A percentile compares a stretch with the other conserved stretches of the same genome.
Evolutionary conservation across 1,139 yeast species (phyloP).

Genomic region (Eremothecium cymbalariae): DNA sequence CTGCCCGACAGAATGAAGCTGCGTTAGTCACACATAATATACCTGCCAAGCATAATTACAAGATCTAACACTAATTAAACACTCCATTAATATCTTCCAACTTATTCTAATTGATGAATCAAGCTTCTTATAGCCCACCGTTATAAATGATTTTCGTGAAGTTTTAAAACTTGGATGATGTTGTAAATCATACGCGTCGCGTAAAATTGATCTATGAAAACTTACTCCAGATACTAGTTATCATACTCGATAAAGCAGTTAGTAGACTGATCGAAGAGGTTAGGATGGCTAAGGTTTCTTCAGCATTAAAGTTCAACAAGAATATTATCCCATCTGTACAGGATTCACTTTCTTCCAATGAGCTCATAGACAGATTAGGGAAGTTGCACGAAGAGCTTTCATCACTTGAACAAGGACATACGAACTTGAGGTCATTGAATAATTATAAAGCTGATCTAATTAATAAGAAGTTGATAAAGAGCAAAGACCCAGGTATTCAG

Average conservation of each 20-base stretch:
- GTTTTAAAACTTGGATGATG: no score
- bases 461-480: constrained; percentile 49
- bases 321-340: constrained; percentile 47
- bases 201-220: neutral
- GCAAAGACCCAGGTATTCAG: constrained; percentile 62
- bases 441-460: constrained; percentile 45
- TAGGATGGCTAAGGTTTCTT: constrained; percentile 9
- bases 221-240: neutral
- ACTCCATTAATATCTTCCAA: no score
- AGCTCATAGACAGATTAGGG: constrained; percentile 40
- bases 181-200: neutral
- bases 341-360: constrained; percentile 51
- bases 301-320: constrained; percentile 38
- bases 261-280: no score
- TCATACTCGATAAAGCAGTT: no score
- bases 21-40: no score
- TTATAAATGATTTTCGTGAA: no score
- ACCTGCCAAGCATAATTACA: no score
- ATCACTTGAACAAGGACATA: constrained; percentile 51
- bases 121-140: no score
- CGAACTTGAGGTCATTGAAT: constrained; percentile 41
- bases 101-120: no score
- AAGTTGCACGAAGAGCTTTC: constrained; percentile 54
- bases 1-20: no score
- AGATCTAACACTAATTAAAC: no score